Evolutionary conservation across 768 basidiomycete species (phyloP).

Genomic region (Rhizopogon vesiculosus): DNA sequence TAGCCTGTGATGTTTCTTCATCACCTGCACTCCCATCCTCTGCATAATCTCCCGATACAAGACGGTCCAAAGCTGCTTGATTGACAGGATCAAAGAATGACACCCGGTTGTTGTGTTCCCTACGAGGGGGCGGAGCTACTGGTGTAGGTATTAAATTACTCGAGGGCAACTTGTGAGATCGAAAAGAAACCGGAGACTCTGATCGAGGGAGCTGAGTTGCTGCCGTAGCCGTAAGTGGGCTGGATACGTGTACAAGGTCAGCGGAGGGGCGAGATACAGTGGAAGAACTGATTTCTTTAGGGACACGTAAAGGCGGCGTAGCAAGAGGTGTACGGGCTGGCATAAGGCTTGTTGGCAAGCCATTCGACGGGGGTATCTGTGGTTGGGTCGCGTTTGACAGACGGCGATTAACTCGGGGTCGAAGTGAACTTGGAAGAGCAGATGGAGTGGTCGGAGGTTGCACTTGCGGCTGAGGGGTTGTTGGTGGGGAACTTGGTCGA

Average conservation of each 20-base stretch:
- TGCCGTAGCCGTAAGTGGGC: slow-evolving; percentile 11
- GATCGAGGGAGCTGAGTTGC: slow-evolving; percentile 10
- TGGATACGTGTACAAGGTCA: slow-evolving; percentile 15
- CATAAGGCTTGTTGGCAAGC: slow-evolving; percentile 20
- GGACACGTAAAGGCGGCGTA: slow-evolving; percentile 19
- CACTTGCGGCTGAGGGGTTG: slow-evolving; percentile 15
- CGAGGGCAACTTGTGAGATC: slow-evolving; percentile 19
- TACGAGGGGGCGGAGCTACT: slow-evolving; percentile 32
- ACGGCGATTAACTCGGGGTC: slow-evolving; percentile 33
- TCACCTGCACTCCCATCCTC: slow-evolving; percentile 53
- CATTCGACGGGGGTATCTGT: slow-evolving; percentile 19
- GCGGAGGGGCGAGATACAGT: slow-evolving; percentile 12
- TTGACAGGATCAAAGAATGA: slow-evolving; percentile 82
- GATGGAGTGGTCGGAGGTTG: slow-evolving; percentile 15
- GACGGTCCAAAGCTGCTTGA: slow-evolving; percentile 65
- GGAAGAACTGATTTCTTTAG: slow-evolving; percentile 6
- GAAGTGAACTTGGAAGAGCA: slow-evolving; percentile 25
- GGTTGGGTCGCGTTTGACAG: slow-evolving; percentile 41
- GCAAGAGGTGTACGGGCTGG: slow-evolving; percentile 18
- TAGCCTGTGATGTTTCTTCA: slow-evolving; percentile 74
- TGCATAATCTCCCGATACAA: slow-evolving; percentile 46
- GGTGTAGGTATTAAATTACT: slow-evolving; percentile 28
- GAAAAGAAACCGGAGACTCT: slow-evolving; percentile 11
- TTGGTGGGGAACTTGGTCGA: slow-evolving; percentile 14
- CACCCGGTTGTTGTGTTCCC: slow-evolving; percentile 65